Evolutionary conservation across 352 stramenopile genomes (phyloP).

Genomic region (Elongisporangium undulatum): DNA sequence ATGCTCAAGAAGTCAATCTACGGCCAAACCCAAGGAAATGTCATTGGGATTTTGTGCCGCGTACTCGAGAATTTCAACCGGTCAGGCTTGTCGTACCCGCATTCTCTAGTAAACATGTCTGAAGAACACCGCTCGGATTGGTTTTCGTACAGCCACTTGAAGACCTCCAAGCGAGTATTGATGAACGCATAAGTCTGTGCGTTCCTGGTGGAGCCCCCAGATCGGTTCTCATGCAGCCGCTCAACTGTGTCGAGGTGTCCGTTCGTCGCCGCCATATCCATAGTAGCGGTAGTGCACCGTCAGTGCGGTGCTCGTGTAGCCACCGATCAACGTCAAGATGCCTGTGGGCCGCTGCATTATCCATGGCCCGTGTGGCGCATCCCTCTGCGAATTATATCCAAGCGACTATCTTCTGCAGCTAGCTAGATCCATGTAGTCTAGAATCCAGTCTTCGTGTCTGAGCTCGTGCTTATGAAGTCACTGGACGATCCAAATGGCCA

Average conservation of each 20-base stretch:
- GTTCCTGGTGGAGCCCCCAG: conserved; percentile 5
- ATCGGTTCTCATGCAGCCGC: conserved; percentile 10
- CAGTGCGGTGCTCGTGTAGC: conserved; percentile 9
- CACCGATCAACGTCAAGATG: conserved; percentile 14
- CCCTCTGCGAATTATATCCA: conserved; percentile 1
- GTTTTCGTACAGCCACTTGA: conserved; percentile 11
- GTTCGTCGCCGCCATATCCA: conserved; percentile 11
- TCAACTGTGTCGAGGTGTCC: conserved; percentile 12
- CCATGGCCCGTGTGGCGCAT: conserved; percentile 15
- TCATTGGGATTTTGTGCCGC: no score
- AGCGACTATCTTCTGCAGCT: no score
- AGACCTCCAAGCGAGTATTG: conserved; percentile 9
- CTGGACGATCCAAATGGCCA: conserved; percentile 14
- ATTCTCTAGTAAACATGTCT: no score
- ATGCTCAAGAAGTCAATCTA: no score
- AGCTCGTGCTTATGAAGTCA: conserved; percentile 11
- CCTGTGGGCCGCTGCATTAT: conserved; percentile 11
- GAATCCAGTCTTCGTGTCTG: no score
- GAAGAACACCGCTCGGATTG: background rate
- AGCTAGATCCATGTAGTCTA: no score
- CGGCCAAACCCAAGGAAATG: no score
- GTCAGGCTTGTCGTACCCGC: no score
- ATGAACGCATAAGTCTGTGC: conserved; percentile 8
- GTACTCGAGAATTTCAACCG: no score
- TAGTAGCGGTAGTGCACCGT: conserved; percentile 14